A percentile compares a stretch with the other conserved stretches of the same genome.
These are phyloP conservation scores for Alternaria sp. DNA, from an alignment of 2,329 filamentous ascomycete genomes.

Conservation along the genomic window DNA sequence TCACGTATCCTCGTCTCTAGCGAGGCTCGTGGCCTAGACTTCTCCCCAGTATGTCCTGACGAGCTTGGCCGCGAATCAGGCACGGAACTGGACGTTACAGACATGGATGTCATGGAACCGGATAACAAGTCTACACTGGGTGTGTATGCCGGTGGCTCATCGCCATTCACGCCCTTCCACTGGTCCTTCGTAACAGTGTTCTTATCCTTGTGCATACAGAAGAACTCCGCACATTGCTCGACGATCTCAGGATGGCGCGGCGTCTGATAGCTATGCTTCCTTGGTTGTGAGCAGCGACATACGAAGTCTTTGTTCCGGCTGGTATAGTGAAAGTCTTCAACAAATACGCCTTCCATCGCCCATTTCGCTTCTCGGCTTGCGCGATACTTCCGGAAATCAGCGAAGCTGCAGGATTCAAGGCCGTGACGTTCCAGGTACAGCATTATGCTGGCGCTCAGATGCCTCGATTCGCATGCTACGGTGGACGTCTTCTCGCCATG, in stretches of 20 bases:
- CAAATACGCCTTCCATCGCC: conserved; percentile 1
- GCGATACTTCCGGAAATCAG: background rate
- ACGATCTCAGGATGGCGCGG: conserved; percentile 18
- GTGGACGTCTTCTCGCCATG: background rate
- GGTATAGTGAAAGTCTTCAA: conserved; percentile 22
- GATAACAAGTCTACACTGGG: background rate
- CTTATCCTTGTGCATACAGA: background rate
- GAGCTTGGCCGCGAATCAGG: background rate
- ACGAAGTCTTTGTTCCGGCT: conserved; percentile 12
- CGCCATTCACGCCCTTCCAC: conserved; percentile 12
- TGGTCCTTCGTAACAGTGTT: conserved; percentile 13
- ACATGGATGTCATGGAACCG: background rate
- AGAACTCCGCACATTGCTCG: conserved; percentile 23
- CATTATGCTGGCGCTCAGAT: conserved; percentile 6
- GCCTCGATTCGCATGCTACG: conserved; percentile 5
- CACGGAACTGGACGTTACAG: background rate
- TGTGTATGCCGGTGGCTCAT: conserved; percentile 3
- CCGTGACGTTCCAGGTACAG: conserved; percentile 17
- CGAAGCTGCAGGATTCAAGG: conserved; percentile 4
- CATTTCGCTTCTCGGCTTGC: conserved; percentile 1
- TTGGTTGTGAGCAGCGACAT: conserved; percentile 18
- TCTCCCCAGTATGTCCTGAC: background rate
- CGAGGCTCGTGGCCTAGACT: background rate
- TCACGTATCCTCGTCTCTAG: background rate
- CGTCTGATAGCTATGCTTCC: background rate